These are phyloP conservation scores for Cladosporium sp. DNA, from an alignment of 2,329 filamentous ascomycete genomes.

Conservation along the genomic window DNA sequence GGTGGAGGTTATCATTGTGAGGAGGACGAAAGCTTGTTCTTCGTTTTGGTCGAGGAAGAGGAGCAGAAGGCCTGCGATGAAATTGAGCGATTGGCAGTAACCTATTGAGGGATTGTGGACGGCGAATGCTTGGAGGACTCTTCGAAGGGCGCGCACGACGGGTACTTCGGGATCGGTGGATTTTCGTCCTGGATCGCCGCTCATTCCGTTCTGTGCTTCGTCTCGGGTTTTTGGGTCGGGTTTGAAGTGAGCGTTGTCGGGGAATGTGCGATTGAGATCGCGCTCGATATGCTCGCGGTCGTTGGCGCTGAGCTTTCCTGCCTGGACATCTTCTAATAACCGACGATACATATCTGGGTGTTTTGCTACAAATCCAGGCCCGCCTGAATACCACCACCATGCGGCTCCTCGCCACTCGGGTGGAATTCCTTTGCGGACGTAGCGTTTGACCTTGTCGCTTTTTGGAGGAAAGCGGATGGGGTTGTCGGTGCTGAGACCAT, in stretches of 20 bases:
- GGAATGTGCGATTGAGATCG: constrained; percentile 88
- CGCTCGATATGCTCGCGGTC: constrained; percentile 90
- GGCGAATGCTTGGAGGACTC: constrained; percentile 83
- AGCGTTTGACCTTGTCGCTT: constrained; percentile 79
- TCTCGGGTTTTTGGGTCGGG: constrained; percentile 43
- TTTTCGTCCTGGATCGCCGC: constrained; percentile 45
- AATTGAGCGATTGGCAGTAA: constrained; percentile 95
- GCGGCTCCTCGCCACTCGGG: constrained; percentile 91
- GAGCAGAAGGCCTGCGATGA: constrained; percentile 82
- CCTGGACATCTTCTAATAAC: constrained; percentile 62
- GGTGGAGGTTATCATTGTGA: constrained; percentile 84
- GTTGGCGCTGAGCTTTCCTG: constrained; percentile 55
- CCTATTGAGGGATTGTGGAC: constrained; percentile 87
- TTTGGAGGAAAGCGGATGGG: constrained; percentile 76
- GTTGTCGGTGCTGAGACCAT: constrained; percentile 63
- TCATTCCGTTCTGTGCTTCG: background rate
- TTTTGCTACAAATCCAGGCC: constrained; percentile 70
- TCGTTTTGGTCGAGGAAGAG: constrained; percentile 77
- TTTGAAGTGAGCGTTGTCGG: constrained; percentile 88
- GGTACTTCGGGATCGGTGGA: constrained; percentile 65
- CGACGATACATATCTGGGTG: constrained; percentile 72
- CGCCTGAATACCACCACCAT: constrained; percentile 95
- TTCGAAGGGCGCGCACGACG: constrained; percentile 75
- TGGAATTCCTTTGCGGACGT: constrained; percentile 87
- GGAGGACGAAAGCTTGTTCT: constrained; percentile 86